Base-by-base conservation (phyloP, 495 filamentous ascomycete species). In the Endocarpon pusillum region DNA sequence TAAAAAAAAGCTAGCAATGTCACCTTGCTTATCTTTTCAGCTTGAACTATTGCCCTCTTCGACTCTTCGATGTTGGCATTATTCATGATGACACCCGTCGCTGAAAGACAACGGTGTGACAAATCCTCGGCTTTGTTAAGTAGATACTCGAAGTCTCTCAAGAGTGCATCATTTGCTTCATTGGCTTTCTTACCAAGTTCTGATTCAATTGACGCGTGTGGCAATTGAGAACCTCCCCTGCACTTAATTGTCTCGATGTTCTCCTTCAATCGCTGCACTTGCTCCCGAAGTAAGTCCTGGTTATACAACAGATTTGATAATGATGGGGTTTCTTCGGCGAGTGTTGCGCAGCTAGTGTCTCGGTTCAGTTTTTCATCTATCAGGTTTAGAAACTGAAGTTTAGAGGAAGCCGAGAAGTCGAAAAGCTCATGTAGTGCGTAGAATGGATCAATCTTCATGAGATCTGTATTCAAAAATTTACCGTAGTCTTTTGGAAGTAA, bases 1-100 rank as follows among this genome's bases (percentile, higher is more conserved):
- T 29, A 40, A 19, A 40, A 20, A 3, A 31, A 21, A 7, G 54
- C 52, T 1, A 57, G 38, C 12, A 39, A n/a, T 14, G 28, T 31
- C 34, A 57, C 30, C 38, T 43, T 39, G 4, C 24, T 29, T 30
- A 57, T 34, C 24, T 33, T 23, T 25, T 25, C 27, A 8, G 52
- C 41, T 37, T 55, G 43, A 12, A 36, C 37, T 17, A 52, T 52
- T n/a, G 50, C 49, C 26, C 36, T 30, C 6, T 34, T 30, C 25
- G 54, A 55, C 34, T 57, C 54, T 8, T 16, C 34, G 17, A 55
- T 33, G 40, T 49, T 47, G 12, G 44, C 12, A 22, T 42, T 25
- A 10, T 18, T 25, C 34, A 57, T 55, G 21, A 36, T 47, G 14
- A 35, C 25, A 5, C 32, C 18, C 5, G 30, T 21, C 16, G 22